Percentiles rank a stretch among this genome's conserved stretches.
These are phyloP conservation scores for Lactifluus piperatus DNA, from an alignment of 768 basidiomycete species.

Conservation along the genomic window DNA sequence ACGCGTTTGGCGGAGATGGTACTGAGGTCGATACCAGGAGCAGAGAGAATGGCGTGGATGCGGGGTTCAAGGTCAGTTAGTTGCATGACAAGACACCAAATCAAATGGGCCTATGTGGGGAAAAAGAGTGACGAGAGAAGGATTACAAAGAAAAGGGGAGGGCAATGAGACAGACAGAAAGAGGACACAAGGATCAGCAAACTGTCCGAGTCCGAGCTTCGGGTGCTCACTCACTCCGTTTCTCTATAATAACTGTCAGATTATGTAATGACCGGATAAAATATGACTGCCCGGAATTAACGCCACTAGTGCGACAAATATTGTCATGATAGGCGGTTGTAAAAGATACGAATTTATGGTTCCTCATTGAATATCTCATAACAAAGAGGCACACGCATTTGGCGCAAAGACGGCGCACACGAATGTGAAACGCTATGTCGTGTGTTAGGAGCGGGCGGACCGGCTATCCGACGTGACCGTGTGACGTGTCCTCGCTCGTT, in stretches of 20 bases:
- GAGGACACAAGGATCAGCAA: background rate
- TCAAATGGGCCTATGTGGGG: background rate
- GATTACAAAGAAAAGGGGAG: background rate
- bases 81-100: conserved; percentile 6
- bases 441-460: background rate
- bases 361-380: too few species aligned
- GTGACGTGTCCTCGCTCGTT: conserved; percentile 3
- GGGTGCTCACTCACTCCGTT: too few species aligned
- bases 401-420: too few species aligned
- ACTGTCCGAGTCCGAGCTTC: background rate
- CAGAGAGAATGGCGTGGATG: conserved; percentile 62
- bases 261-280: background rate
- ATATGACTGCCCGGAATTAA: background rate
- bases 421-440: too few species aligned
- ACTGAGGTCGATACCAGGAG: conserved; percentile 66
- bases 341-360: too few species aligned
- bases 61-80: conserved; percentile 46
- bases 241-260: background rate
- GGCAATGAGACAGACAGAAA: background rate
- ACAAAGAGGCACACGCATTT: background rate
- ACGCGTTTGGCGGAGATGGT: conserved; percentile 88
- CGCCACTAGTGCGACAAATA: too few species aligned
- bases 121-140: background rate
- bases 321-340: too few species aligned
- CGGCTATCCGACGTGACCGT: background rate